These are phyloP conservation scores for Holtermannia corniformis DNA, from an alignment of 768 basidiomycete species.

Conservation along the genomic window DNA sequence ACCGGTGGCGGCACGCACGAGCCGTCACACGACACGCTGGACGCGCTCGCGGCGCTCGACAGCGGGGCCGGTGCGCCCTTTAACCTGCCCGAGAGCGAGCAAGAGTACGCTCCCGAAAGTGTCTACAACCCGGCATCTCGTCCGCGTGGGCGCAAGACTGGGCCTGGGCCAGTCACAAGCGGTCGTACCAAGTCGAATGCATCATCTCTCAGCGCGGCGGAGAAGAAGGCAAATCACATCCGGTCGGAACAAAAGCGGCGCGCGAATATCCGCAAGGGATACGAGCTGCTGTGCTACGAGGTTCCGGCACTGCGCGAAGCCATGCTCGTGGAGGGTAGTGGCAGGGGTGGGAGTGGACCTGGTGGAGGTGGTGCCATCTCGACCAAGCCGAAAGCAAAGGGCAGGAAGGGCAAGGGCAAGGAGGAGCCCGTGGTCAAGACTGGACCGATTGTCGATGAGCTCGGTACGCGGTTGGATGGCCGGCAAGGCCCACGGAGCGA, in stretches of 20 bases:
- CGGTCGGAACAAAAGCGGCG: slow-evolving; percentile 88
- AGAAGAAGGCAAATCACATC: slow-evolving; percentile 91
- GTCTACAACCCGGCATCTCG: not conserved
- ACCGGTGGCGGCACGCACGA: too few relatives aligned
- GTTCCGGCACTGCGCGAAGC: slow-evolving; percentile 75
- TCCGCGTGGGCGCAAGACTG: too few relatives aligned
- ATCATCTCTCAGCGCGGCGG: slow-evolving; percentile 45
- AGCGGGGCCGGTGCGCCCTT: too few relatives aligned
- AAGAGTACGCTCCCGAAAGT: not conserved
- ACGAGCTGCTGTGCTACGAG: slow-evolving; percentile 74
- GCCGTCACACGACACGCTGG: not conserved
- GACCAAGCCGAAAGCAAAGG: too few relatives aligned
- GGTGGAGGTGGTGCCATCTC: slow-evolving; percentile 56
- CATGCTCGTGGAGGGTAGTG: not conserved
- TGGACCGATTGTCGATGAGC: slow-evolving; percentile 43
- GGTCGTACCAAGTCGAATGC: slow-evolving; percentile 46
- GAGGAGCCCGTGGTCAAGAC: slow-evolving; percentile 9
- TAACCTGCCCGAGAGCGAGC: not conserved
- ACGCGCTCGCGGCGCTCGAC: not conserved
- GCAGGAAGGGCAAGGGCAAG: slow-evolving; percentile 20
- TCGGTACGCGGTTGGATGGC: slow-evolving; percentile 63
- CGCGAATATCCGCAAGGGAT: slow-evolving; percentile 79
- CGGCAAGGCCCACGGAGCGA: slow-evolving; percentile 83
- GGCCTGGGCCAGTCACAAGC: not conserved
- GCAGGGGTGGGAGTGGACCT: slow-evolving; percentile 44